Base-by-base conservation (phyloP, 352 stramenopile genomes). In the Ophiocytium majus region DNA sequence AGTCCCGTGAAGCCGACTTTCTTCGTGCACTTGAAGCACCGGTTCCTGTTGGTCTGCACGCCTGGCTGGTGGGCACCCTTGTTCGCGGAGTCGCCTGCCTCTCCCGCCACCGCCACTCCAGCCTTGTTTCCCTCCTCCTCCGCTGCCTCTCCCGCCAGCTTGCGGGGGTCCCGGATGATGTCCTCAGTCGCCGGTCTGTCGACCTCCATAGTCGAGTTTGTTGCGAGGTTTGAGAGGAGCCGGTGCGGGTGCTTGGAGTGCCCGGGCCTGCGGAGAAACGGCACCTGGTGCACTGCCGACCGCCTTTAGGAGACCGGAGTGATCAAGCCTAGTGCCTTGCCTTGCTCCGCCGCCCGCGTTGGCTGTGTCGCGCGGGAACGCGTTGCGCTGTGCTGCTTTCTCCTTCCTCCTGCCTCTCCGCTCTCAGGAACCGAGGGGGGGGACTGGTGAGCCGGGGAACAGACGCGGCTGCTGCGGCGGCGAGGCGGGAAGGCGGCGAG, bases 21-120 rank as follows among this genome's bases (percentile, higher is more conserved):
- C 90, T 96, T 96, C 89, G 93, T 94, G 91, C 93, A 97, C 82
- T 94, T 92, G 91, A 93, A 96, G 91, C 93, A 96, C 34, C 92
- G 92, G 83, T 94, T 95, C 85, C 94, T 93, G 90, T 96, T 96
- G 90, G 94, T 96, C 91, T 97, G 93, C 5, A 57, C 43, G 5
- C 43, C 43, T 57, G 43, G 43, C 43, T n/a, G 43, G 43, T 14
- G 43, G 14, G 5, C 14, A 14, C 14, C 14, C 43, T 57, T 57
- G 43, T 57, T 57, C 14, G 43, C 14, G 43, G 43, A 14, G 43
- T 14, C 43, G 43, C 5, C 43, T 57, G 43, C 14, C 43, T 57
- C 43, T 14, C 14, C 43, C 43, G 43, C 43, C 14, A 14, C 5
- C 43, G 43, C 5, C 5, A 14, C 43, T 57, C 5, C 43, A 14